Conservation (phyloP, 2,329 filamentous ascomycete species). For the Cercospora nicotianae region DNA sequence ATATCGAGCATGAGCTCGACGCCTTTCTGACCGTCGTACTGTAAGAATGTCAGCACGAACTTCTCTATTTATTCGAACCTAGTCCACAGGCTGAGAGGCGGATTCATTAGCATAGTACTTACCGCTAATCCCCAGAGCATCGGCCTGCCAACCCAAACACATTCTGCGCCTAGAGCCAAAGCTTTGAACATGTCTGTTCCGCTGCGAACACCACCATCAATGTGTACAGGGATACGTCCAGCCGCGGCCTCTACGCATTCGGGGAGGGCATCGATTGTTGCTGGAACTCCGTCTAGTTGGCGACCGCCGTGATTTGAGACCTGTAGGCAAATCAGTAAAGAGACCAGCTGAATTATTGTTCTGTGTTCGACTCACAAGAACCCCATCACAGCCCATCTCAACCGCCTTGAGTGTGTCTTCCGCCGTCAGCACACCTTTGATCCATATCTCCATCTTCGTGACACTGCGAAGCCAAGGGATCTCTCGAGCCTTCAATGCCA, state of each 20-base stretch:
- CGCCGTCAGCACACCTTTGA: conserved; percentile 44
- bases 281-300: conserved; percentile 58
- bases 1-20: conserved; percentile 48
- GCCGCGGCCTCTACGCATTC: conserved; percentile 43
- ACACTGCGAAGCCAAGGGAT: conserved; percentile 52
- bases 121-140: conserved; percentile 52
- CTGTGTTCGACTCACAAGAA: conserved; percentile 42
- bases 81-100: too few species aligned
- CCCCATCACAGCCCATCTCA: conserved; percentile 41
- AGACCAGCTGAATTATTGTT: too few species aligned
- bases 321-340: background rate
- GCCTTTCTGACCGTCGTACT: conserved; percentile 41
- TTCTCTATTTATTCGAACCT: too few species aligned
- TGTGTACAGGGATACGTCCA: conserved; percentile 58
- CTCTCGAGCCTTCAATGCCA: conserved; percentile 31
- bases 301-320: conserved; percentile 55
- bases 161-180: conserved; percentile 53
- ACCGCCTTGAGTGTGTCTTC: conserved; percentile 50
- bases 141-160: conserved; percentile 51
- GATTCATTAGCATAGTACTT: background rate
- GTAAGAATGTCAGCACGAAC: too few species aligned
- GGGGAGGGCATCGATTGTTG: conserved; percentile 52
- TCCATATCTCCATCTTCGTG: conserved; percentile 53
- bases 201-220: conserved; percentile 60
- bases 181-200: conserved; percentile 61